Percentiles rank a stretch among this genome's conserved stretches.
Conservation (phyloP, 2,329 filamentous ascomycete species). For the Gaeumannomyces tritici region DNA sequence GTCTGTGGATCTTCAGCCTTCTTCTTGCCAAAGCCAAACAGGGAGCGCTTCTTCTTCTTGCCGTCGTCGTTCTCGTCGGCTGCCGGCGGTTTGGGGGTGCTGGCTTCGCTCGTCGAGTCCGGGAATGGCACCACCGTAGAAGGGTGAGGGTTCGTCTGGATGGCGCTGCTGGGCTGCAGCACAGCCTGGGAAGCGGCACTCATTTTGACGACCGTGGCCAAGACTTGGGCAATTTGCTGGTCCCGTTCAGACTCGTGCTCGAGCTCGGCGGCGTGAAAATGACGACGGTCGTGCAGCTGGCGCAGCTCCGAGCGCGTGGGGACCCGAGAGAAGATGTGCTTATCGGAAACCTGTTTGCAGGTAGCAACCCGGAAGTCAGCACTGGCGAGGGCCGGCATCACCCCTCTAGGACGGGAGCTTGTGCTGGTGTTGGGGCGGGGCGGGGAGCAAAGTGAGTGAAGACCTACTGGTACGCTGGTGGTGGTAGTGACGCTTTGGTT, state of each 20-base stretch:
- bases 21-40: constrained; percentile 20
- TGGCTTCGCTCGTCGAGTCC: constrained; percentile 2
- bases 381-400: neutral
- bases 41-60: constrained; percentile 21
- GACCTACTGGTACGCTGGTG: too few relatives aligned
- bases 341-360: neutral
- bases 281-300: neutral
- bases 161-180: constrained; percentile 2
- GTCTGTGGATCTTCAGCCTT: constrained; percentile 33
- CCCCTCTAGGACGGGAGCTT: neutral
- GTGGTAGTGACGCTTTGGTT: neutral
- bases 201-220: neutral
- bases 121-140: constrained; percentile 11
- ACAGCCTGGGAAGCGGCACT: neutral
- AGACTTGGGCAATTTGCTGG: neutral
- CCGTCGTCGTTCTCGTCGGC: constrained; percentile 15
- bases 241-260: neutral
- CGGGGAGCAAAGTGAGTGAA: neutral
- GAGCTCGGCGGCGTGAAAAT: neutral
- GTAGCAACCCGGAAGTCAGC: neutral
- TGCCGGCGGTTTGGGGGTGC: neutral
- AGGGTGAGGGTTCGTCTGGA: constrained; percentile 6
- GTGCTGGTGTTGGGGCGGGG: neutral
- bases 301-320: neutral
- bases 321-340: neutral